Conservation (phyloP, 306 rosid genomes). For the Rosa chinensis region DNA sequence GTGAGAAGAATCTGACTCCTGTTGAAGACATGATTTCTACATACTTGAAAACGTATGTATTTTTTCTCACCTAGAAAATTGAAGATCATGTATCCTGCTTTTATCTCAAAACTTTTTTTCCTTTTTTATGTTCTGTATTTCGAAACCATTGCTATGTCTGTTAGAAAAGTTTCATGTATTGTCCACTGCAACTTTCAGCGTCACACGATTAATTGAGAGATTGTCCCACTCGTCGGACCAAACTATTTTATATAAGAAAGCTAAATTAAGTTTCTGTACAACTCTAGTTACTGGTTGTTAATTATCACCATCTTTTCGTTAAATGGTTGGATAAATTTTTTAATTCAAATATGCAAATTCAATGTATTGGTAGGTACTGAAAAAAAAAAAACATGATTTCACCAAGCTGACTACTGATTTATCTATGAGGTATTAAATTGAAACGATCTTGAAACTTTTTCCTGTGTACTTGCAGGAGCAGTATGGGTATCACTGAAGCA, state of each 20-base stretch:
- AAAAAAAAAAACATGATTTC: neutral
- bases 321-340: neutral
- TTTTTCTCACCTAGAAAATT: neutral
- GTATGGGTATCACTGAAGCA: conserved; percentile 85
- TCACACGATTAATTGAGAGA: no score
- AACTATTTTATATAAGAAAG: no score
- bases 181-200: no score
- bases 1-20: conserved; percentile 46
- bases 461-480: conserved; percentile 43
- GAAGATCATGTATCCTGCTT: no score
- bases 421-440: neutral
- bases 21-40: conserved; percentile 61
- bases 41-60: conserved; percentile 71
- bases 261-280: neutral
- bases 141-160: no score
- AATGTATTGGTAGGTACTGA: neutral
- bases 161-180: no score
- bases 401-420: neutral
- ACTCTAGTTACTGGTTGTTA: neutral
- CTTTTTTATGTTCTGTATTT: no score
- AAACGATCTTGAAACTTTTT: conserved; percentile 5
- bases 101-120: no score
- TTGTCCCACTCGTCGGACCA: no score
- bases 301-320: neutral
- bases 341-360: neutral